These are phyloP conservation scores for Podila clonocystis DNA, from an alignment of 192 early-diverging fungal species.

Conservation along the genomic window DNA sequence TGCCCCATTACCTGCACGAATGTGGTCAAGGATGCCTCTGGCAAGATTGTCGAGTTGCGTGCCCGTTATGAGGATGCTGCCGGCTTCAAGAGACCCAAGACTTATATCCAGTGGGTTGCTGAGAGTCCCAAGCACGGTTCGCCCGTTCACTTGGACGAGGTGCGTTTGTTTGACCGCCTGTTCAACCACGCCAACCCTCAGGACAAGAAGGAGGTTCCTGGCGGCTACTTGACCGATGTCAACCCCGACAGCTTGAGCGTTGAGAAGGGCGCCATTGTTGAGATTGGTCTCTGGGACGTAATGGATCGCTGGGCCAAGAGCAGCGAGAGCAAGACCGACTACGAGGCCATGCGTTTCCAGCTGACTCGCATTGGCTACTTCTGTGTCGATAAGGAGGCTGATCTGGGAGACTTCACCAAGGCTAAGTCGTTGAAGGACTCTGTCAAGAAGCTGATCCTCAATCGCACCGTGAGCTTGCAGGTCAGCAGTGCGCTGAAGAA, in stretches of 20 bases:
- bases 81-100: conserved; percentile 87
- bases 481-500: conserved; percentile 44
- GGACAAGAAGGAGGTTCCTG: conserved; percentile 81
- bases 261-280: conserved; percentile 76
- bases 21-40: conserved; percentile 79
- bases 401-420: conserved; percentile 70
- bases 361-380: conserved; percentile 98
- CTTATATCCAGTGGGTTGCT: conserved; percentile 99
- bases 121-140: conserved; percentile 84
- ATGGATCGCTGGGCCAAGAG: conserved; percentile 65
- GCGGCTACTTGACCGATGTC: conserved; percentile 92
- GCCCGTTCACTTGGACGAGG: conserved; percentile 84
- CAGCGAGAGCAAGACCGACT: conserved; percentile 64
- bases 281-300: conserved; percentile 82
- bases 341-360: conserved; percentile 93
- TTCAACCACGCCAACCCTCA: conserved; percentile 92
- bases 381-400: conserved; percentile 92
- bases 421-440: conserved; percentile 29
- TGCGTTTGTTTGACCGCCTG: conserved; percentile 85
- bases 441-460: conserved; percentile 38
- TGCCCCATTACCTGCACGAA: conserved; percentile 88
- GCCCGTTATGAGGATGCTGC: conserved; percentile 81
- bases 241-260: conserved; percentile 80
- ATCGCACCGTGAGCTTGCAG: conserved; percentile 43
- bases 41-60: conserved; percentile 84